Conservation (phyloP, 345 rosid species). For the Laguncularia racemosa region DNA sequence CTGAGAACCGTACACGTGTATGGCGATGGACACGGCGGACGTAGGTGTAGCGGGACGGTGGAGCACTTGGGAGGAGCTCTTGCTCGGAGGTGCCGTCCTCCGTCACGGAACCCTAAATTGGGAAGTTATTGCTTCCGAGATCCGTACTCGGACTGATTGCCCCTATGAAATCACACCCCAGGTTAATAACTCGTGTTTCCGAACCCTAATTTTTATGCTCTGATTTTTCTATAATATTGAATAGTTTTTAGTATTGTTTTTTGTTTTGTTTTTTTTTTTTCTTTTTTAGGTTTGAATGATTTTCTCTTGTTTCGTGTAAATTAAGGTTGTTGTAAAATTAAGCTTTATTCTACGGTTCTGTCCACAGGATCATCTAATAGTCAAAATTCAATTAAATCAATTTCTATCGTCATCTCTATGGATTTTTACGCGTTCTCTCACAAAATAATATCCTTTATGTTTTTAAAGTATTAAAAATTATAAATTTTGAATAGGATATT, state of each 20-base stretch:
- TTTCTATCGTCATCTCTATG: too few species aligned
- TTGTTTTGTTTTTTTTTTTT: neutral
- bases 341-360: too few species aligned
- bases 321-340: too few species aligned
- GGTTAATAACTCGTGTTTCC: slow-evolving; percentile 24
- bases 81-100: slow-evolving; percentile 84
- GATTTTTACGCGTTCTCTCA: too few species aligned
- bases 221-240: neutral
- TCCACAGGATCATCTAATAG: too few species aligned
- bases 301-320: neutral
- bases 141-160: slow-evolving; percentile 53
- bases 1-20: neutral
- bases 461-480: too few species aligned
- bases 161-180: slow-evolving; percentile 54
- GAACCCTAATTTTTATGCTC: neutral
- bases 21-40: slow-evolving; percentile 24
- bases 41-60: slow-evolving; percentile 30
- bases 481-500: too few species aligned
- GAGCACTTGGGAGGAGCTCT: slow-evolving; percentile 94
- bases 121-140: slow-evolving; percentile 68
- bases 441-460: too few species aligned
- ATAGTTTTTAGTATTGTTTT: neutral
- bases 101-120: slow-evolving; percentile 79
- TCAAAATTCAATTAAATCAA: too few species aligned
- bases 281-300: neutral